Conservation (phyloP, 306 rosid genomes). For the Cucurbita pepo region DNA sequence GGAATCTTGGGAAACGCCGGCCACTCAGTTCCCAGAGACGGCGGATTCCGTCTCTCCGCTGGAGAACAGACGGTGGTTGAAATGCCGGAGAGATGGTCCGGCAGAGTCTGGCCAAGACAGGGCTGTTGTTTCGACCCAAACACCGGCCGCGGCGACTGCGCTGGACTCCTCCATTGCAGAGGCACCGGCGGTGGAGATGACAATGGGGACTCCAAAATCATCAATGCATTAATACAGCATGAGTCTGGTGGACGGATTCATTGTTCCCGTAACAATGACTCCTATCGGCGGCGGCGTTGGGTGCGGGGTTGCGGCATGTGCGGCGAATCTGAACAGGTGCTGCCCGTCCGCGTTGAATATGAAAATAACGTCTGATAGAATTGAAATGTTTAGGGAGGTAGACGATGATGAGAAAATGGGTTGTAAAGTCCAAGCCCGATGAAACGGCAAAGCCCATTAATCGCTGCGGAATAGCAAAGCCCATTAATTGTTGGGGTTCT, state of each 20-base stretch:
- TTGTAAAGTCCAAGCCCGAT: not conserved
- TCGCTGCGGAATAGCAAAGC: not conserved
- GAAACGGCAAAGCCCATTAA: not conserved
- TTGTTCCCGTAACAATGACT: constrained; percentile 38
- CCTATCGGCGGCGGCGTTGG: constrained; percentile 16
- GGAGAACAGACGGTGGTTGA: constrained; percentile 29
- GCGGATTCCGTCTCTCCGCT: constrained; percentile 47
- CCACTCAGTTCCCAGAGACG: constrained; percentile 29
- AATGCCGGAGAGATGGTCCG: constrained; percentile 48
- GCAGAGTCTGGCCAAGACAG: constrained; percentile 66
- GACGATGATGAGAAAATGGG: too few relatives aligned
- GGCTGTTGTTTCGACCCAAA: constrained; percentile 35
- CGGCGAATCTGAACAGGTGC: constrained; percentile 30
- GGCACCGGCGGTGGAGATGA: constrained; percentile 54
- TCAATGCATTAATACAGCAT: constrained; percentile 50
- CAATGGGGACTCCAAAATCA: constrained; percentile 37
- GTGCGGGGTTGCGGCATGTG: constrained; percentile 48
- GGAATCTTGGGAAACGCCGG: constrained; percentile 49
- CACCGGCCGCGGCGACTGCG: constrained; percentile 49
- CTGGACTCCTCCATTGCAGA: constrained; percentile 33
- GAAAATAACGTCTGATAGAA: too few relatives aligned
- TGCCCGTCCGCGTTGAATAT: constrained; percentile 33
- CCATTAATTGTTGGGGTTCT: not conserved
- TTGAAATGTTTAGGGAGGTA: too few relatives aligned
- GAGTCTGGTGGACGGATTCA: constrained; percentile 60